Conservation (phyloP, 2,329 filamentous ascomycete genomes). For the Chalaropsis ovoidea region DNA sequence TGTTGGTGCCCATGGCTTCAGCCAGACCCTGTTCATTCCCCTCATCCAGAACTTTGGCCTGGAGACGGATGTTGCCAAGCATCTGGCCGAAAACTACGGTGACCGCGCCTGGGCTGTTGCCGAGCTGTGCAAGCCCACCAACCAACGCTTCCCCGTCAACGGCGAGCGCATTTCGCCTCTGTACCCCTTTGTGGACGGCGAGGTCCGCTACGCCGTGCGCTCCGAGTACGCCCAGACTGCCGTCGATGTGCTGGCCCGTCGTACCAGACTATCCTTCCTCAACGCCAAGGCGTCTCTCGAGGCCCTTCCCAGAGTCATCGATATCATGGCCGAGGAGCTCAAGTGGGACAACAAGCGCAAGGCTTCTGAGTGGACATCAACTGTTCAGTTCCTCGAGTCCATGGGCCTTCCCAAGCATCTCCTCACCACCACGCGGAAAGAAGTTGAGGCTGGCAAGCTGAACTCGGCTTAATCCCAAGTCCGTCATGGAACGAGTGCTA, state of each 20-base stretch:
- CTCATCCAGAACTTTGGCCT: slow-evolving; percentile 87
- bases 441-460: slow-evolving; percentile 52
- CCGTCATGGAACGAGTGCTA: too few species aligned
- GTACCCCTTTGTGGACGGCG: slow-evolving; percentile 86
- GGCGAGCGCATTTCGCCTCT: slow-evolving; percentile 68
- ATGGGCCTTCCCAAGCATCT: slow-evolving; percentile 57
- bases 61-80: slow-evolving; percentile 84
- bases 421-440: slow-evolving; percentile 46
- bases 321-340: slow-evolving; percentile 78
- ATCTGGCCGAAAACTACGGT: slow-evolving; percentile 78
- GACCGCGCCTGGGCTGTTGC: slow-evolving; percentile 89
- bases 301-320: slow-evolving; percentile 72
- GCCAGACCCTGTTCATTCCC: slow-evolving; percentile 85
- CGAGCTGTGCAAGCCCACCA: slow-evolving; percentile 64
- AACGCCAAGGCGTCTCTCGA: slow-evolving; percentile 87
- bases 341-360: slow-evolving; percentile 64
- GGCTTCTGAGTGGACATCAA: slow-evolving; percentile 71
- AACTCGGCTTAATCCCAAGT: slow-evolving; percentile 37
- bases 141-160: slow-evolving; percentile 69
- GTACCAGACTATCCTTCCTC: slow-evolving; percentile 77
- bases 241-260: slow-evolving; percentile 74
- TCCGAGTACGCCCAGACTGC: slow-evolving; percentile 90
- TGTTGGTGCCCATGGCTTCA: slow-evolving; percentile 76
- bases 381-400: slow-evolving; percentile 50
- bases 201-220: slow-evolving; percentile 75